These are phyloP conservation scores for Coprinopsis strossmayeri DNA, from an alignment of 768 basidiomycete species.

Conservation along the genomic window DNA sequence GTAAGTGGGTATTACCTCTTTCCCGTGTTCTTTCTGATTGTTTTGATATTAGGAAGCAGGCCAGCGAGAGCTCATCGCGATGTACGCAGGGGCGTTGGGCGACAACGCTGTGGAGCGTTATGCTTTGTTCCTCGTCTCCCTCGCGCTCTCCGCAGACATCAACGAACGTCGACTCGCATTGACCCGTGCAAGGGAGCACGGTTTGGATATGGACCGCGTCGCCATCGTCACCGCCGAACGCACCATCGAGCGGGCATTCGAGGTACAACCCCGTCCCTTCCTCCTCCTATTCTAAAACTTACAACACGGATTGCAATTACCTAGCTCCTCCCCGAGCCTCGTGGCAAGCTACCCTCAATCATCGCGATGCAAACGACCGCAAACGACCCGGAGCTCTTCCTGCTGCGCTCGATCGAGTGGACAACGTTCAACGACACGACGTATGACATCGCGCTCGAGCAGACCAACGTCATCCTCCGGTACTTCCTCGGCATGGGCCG, in stretches of 20 bases:
- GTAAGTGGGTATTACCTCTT: neutral
- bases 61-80: constrained; percentile 80
- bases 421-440: constrained; percentile 74
- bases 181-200: constrained; percentile 73
- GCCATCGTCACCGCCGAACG: constrained; percentile 75
- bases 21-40: neutral
- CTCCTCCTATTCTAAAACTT: neutral
- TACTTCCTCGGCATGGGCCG: constrained; percentile 84
- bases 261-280: constrained; percentile 25
- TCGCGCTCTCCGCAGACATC: constrained; percentile 57
- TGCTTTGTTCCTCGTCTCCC: constrained; percentile 79
- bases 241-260: constrained; percentile 66
- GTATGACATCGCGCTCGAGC: constrained; percentile 70
- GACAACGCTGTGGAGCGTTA: constrained; percentile 91
- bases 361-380: constrained; percentile 50
- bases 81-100: constrained; percentile 89
- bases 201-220: constrained; percentile 75
- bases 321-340: constrained; percentile 47
- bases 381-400: constrained; percentile 49
- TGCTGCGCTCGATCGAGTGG: constrained; percentile 92
- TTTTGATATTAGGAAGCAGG: constrained; percentile 41
- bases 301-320: too few relatives aligned
- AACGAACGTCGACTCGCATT: constrained; percentile 65
- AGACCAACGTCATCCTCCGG: constrained; percentile 82
- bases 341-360: constrained; percentile 56